Base-by-base conservation (phyloP, 2,329 filamentous ascomycete genomes). In the Verticillium nubilum region DNA sequence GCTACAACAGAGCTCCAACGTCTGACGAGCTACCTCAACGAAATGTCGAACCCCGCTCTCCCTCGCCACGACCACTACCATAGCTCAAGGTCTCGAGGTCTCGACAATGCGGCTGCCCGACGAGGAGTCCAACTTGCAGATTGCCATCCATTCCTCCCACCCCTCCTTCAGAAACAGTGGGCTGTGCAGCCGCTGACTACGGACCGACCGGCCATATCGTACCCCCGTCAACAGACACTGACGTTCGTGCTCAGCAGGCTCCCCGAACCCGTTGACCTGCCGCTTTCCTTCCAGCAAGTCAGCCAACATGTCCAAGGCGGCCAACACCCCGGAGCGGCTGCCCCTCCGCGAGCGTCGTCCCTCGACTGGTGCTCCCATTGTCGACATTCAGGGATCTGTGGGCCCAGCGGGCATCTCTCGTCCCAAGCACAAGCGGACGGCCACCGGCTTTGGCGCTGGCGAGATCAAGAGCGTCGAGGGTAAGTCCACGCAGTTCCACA, bases 381-480 rank as follows among this genome's bases (percentile, higher is more conserved):
- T 90, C 64, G 92, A 97, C 72, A 88, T 98, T 63, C 83, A 91
- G 74, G 93, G 92, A 65, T 88, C 91, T 19, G 86, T 97, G 60
- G 89, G 89, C n/a, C 92, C 92, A 47, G 88, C 88, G 50, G 94
- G 96, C 72, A 88, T 90, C 76, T 86, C 84, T 27, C 85, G 95
- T 62, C 95, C 95, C 53, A 99, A 98, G 79, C 95, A 99, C 80
- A 97, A 92, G 82, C 86, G 95, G 67, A 98, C 94, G n/a, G 90
- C 91, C 66, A 99, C 95, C 10, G 95, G 95, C 9, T 95, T 98
- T 71, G 93, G 92, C 33, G 84, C 92, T 28, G 81, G 85, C 35
- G 95, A 99, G 72, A 97, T 97, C 80, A 97, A 97, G 80, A 89
- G 78, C 68, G 91, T 98, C 55, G 93, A 98, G 79, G 92, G 92